Conservation (phyloP, 768 basidiomycete species). For the Pholiota microspora region DNA sequence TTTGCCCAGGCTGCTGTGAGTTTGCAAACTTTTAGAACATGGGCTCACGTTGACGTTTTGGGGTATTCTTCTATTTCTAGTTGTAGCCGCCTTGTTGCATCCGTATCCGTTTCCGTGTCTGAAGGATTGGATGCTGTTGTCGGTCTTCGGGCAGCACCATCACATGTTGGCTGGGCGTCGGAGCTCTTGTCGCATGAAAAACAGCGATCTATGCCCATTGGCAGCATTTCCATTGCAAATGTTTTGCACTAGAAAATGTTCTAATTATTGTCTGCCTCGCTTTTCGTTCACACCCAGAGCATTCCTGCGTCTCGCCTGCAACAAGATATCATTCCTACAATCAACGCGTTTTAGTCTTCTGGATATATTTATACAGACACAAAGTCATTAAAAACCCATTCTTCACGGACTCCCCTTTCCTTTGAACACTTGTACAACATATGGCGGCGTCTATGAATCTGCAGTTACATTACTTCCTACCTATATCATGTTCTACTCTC, state of each 20-base stretch:
- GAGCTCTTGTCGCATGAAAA: neutral
- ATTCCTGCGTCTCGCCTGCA: neutral
- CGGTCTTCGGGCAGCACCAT: neutral
- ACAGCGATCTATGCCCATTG: neutral
- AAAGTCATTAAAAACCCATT: neutral
- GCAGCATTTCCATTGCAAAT: neutral
- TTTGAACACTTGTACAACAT: neutral
- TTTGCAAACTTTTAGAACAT: neutral
- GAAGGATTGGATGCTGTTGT: neutral
- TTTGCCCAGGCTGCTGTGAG: conserved; percentile 12
- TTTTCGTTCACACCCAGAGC: neutral
- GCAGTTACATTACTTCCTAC: neutral
- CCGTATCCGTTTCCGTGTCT: neutral
- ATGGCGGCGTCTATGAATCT: neutral
- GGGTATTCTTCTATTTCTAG: neutral
- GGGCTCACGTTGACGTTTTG: neutral
- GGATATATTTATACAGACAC: neutral
- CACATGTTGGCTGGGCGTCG: neutral
- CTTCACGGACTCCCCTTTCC: neutral
- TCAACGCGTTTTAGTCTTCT: neutral
- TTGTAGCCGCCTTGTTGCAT: neutral
- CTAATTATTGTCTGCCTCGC: neutral
- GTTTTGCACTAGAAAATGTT: neutral
- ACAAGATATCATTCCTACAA: neutral
- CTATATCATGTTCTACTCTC: neutral